Conservation (phyloP, 2,329 filamentous ascomycete genomes). For the Juglanconis sp. region DNA sequence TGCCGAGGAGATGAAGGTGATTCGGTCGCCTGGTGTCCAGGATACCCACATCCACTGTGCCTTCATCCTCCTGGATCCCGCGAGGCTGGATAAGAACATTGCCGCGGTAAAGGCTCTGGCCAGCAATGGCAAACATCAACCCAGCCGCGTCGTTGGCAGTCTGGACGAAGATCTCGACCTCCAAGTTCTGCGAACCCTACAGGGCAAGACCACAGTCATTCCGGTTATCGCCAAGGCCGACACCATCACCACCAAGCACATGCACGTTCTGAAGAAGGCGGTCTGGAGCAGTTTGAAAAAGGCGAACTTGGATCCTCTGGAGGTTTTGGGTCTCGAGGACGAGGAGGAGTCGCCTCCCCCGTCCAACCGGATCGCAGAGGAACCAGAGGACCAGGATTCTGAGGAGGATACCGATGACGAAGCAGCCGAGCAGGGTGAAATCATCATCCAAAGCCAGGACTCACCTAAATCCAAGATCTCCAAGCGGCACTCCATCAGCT, state of each 20-base stretch:
- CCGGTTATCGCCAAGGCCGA: constrained; percentile 96
- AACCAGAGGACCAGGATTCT: constrained; percentile 27
- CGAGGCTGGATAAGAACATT: constrained; percentile 79
- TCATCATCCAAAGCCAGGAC: constrained; percentile 32
- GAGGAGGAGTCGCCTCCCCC: constrained; percentile 57
- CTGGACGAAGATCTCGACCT: constrained; percentile 88
- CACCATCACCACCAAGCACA: constrained; percentile 92
- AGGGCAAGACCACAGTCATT: constrained; percentile 92
- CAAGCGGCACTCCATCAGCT: constrained; percentile 45
- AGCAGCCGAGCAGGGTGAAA: constrained; percentile 30
- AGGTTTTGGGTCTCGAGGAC: constrained; percentile 79
- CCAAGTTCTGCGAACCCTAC: constrained; percentile 80
- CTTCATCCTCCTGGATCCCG: constrained; percentile 86
- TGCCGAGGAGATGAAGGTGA: constrained; percentile 93
- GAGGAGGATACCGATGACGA: constrained; percentile 28
- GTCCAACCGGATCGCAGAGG: constrained; percentile 53
- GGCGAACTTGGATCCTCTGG: constrained; percentile 82
- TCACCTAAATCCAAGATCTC: constrained; percentile 35
- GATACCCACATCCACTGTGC: constrained; percentile 98
- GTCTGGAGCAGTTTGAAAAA: constrained; percentile 87
- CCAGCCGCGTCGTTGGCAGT: constrained; percentile 55
- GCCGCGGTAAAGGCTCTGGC: constrained; percentile 57
- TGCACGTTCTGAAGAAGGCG: constrained; percentile 84
- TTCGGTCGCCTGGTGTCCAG: constrained; percentile 85
- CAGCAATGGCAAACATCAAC: constrained; percentile 45